phyloP scores from a whole-genome alignment of 257 asterid genomes.

The Solanum etuberosum region DNA sequence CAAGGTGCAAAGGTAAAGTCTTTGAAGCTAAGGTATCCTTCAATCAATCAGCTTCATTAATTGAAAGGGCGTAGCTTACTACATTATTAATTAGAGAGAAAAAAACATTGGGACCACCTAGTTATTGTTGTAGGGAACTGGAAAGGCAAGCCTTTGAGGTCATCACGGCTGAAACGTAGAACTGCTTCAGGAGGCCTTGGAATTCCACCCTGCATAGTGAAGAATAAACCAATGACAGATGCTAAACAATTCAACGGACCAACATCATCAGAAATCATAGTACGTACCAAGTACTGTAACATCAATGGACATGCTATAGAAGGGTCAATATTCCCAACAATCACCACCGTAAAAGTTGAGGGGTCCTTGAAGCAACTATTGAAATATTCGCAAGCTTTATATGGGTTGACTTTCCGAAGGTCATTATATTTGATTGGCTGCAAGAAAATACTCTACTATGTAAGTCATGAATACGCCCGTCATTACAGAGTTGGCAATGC shows the following conservation, averaged over 20 bases:
- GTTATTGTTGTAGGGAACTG: slow-evolving; percentile 64
- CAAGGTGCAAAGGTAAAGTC: background rate
- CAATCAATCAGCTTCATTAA: background rate
- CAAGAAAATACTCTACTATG: slow-evolving; percentile 10
- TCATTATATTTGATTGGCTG: slow-evolving; percentile 75
- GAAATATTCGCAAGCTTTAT: slow-evolving; percentile 77
- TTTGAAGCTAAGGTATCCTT: background rate
- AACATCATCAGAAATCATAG: slow-evolving; percentile 3
- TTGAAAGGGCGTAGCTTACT: background rate
- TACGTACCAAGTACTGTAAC: slow-evolving; percentile 66
- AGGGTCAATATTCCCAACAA: slow-evolving; percentile 91
- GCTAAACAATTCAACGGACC: background rate
- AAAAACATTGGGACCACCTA: slow-evolving; percentile 32
- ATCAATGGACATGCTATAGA: slow-evolving; percentile 68
- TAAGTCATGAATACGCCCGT: background rate
- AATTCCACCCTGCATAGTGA: slow-evolving; percentile 74
- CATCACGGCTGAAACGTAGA: slow-evolving; percentile 69
- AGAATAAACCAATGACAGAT: slow-evolving; percentile 2
- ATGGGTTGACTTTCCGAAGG: slow-evolving; percentile 73
- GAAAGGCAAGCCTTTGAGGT: slow-evolving; percentile 83
- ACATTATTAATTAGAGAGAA: background rate
- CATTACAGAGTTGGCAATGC: background rate
- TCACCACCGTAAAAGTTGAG: slow-evolving; percentile 72
- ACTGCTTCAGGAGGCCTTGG: slow-evolving; percentile 66
- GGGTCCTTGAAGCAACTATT: slow-evolving; percentile 87